phyloP scores from a whole-genome alignment of 2,329 filamentous ascomycete species.

The Botryotinia calthae region DNA sequence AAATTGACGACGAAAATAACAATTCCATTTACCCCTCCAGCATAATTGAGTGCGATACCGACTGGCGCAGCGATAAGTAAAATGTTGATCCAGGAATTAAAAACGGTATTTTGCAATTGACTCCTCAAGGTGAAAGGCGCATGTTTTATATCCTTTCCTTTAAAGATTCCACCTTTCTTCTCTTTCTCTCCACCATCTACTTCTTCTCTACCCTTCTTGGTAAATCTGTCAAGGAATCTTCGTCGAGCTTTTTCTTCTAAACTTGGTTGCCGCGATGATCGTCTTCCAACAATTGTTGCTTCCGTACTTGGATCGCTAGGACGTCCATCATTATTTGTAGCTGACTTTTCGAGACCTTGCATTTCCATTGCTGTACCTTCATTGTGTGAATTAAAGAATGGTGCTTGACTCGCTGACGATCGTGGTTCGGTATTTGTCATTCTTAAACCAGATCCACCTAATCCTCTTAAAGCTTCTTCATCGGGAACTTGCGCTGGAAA shows the following conservation, averaged over 20 bases:
- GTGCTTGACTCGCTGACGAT: constrained; percentile 19
- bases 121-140: constrained; percentile 56
- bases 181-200: constrained; percentile 26
- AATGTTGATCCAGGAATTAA: constrained; percentile 85
- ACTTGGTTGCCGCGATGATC: constrained; percentile 22
- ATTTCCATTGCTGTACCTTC: constrained; percentile 23
- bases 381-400: not conserved
- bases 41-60: constrained; percentile 73
- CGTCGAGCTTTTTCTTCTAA: constrained; percentile 28
- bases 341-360: constrained; percentile 19
- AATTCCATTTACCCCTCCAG: constrained; percentile 53
- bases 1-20: constrained; percentile 87
- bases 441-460: constrained; percentile 21
- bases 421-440: constrained; percentile 27
- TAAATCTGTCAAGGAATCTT: constrained; percentile 25
- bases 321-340: constrained; percentile 13
- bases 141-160: constrained; percentile 44
- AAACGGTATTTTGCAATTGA: constrained; percentile 70
- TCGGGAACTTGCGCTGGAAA: constrained; percentile 16
- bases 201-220: constrained; percentile 22
- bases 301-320: constrained; percentile 27
- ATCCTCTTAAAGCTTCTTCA: constrained; percentile 17
- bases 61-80: constrained; percentile 74
- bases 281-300: constrained; percentile 23
- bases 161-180: constrained; percentile 36